These are phyloP conservation scores for Nakaseomyces uthaithaninus DNA, from an alignment of 1,139 yeast species.

Conservation along the genomic window DNA sequence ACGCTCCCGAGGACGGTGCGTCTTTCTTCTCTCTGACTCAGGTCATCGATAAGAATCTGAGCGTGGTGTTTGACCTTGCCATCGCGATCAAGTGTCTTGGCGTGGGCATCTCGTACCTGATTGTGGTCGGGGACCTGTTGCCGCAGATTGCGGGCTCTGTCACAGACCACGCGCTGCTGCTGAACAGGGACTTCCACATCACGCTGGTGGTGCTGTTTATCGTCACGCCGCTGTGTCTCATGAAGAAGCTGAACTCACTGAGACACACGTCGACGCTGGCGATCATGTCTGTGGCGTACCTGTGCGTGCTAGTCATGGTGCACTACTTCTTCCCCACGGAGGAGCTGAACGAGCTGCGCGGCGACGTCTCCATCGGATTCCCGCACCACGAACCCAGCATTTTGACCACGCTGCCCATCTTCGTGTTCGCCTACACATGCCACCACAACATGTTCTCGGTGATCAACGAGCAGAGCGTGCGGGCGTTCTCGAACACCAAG, in stretches of 20 bases:
- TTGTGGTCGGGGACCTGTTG: conserved; percentile 70
- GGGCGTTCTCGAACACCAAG: conserved; percentile 46
- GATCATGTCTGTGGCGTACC: conserved; percentile 56
- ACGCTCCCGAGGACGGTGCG: conserved; percentile 50
- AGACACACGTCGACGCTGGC: conserved; percentile 66
- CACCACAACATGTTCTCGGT: conserved; percentile 77
- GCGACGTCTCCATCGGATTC: conserved; percentile 33
- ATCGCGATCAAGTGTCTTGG: conserved; percentile 85
- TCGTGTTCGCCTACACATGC: conserved; percentile 74
- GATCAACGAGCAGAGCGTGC: conserved; percentile 54
- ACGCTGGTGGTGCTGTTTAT: conserved; percentile 48
- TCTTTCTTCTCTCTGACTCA: conserved; percentile 77
- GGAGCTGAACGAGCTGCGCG: conserved; percentile 29
- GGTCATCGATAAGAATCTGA: conserved; percentile 68
- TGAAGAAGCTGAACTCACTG: conserved; percentile 57
- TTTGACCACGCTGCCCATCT: conserved; percentile 54
- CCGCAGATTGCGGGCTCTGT: conserved; percentile 47
- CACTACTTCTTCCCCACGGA: conserved; percentile 42
- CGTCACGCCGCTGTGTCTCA: conserved; percentile 54
- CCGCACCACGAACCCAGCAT: conserved; percentile 35
- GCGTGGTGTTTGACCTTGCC: conserved; percentile 73
- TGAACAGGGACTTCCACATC: conserved; percentile 57
- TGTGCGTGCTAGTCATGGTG: conserved; percentile 51
- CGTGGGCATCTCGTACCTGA: conserved; percentile 68
- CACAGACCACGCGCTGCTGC: conserved; percentile 28